A percentile compares a stretch with the other conserved stretches of the same genome.
Evolutionary conservation across 768 basidiomycete genomes (phyloP).

Genomic region (Pholiota microspora): DNA sequence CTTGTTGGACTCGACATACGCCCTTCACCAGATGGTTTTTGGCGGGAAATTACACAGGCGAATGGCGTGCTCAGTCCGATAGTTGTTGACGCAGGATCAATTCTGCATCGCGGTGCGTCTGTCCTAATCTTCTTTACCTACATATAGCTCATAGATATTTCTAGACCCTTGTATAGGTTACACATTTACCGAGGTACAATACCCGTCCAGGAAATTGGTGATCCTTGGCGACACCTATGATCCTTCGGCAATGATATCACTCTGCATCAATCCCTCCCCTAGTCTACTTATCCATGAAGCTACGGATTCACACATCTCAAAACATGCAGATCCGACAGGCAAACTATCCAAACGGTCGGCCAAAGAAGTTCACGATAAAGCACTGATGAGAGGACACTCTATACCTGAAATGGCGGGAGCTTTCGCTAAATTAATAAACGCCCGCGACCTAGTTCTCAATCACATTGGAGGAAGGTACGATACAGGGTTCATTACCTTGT

Average conservation of each 20-base stretch:
- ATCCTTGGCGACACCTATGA: conserved; percentile 80
- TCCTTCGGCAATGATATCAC: conserved; percentile 53
- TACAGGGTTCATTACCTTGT: not conserved
- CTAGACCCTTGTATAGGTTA: conserved; percentile 81
- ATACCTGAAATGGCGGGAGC: conserved; percentile 74
- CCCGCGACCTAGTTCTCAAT: conserved; percentile 67
- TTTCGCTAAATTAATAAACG: conserved; percentile 63
- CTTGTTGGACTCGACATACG: conserved; percentile 57
- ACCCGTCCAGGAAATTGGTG: conserved; percentile 58
- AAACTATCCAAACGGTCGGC: conserved; percentile 39
- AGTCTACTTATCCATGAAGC: conserved; percentile 85
- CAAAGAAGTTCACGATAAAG: conserved; percentile 43
- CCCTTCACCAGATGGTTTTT: conserved; percentile 55
- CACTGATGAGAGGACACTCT: conserved; percentile 72
- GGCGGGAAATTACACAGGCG: conserved; percentile 51
- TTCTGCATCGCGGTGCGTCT: conserved; percentile 65
- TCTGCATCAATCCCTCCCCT: conserved; percentile 46
- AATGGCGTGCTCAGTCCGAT: conserved; percentile 40
- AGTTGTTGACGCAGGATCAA: conserved; percentile 71
- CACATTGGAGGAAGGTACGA: conserved; percentile 71
- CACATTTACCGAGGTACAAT: conserved; percentile 58
- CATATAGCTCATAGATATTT: not conserved
- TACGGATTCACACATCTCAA: conserved; percentile 72
- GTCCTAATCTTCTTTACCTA: not conserved
- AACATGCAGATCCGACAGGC: conserved; percentile 42